phyloP scores from a whole-genome alignment of 129 eudicot genomes.

The Centrapalus pauciflorus region DNA sequence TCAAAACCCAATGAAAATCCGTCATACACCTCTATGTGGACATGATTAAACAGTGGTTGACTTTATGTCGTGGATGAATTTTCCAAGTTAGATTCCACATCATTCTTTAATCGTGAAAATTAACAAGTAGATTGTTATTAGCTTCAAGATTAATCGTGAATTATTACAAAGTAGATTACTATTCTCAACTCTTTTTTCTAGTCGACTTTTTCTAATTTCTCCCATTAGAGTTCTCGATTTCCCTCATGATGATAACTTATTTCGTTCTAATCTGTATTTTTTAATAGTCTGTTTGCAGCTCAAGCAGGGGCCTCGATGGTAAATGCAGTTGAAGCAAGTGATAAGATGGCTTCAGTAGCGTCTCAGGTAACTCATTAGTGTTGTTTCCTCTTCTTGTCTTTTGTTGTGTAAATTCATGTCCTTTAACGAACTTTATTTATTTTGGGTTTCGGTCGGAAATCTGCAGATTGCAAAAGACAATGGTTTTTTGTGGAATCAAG shows the following conservation, averaged over 20 bases:
- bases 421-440: background rate
- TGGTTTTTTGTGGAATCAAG: constrained; percentile 37
- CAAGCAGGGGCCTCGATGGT: constrained; percentile 91
- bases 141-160: no score
- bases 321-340: constrained; percentile 88
- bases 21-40: no score
- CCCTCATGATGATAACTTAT: background rate
- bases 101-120: no score
- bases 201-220: no score
- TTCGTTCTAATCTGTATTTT: constrained; percentile 11
- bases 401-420: background rate
- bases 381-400: background rate
- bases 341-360: constrained; percentile 90
- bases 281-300: constrained; percentile 89
- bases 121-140: no score
- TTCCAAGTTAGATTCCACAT: no score
- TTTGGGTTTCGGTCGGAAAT: background rate
- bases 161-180: no score
- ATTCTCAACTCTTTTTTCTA: no score
- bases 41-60: no score
- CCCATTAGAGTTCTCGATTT: no score
- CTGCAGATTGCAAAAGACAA: constrained; percentile 83
- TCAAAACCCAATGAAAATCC: no score
- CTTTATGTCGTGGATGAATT: no score
- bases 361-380: constrained; percentile 46